Conservation (phyloP, 2,329 filamentous ascomycete genomes). For the Talaromyces sp. region DNA sequence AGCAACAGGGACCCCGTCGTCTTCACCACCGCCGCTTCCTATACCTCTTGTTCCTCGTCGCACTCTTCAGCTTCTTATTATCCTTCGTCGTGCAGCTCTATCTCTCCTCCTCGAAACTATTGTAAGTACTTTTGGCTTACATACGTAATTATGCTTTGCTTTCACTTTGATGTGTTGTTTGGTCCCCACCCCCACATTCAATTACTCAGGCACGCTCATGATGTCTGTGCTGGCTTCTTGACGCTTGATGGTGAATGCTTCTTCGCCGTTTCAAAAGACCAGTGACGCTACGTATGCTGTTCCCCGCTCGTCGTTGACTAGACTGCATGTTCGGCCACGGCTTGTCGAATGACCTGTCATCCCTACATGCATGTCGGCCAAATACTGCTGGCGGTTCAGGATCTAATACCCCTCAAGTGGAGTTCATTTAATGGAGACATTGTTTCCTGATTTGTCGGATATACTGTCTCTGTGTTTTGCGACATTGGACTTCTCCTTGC, state of each 20-base stretch:
- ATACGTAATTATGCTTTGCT: neutral
- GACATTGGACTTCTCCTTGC: neutral
- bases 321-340: constrained; percentile 1
- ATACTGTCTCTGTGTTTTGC: neutral
- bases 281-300: neutral
- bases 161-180: neutral
- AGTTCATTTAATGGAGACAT: neutral
- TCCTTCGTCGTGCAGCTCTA: constrained; percentile 16
- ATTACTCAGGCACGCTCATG: neutral
- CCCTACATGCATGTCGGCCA: constrained; percentile 5
- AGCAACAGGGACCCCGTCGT: neutral
- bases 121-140: constrained; percentile 7
- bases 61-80: constrained; percentile 13
- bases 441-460: neutral
- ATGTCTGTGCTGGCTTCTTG: neutral
- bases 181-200: neutral
- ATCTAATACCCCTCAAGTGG: constrained; percentile 5
- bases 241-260: neutral
- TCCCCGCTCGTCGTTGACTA: neutral
- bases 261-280: neutral
- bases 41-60: constrained; percentile 13
- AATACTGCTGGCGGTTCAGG: neutral
- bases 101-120: constrained; percentile 13
- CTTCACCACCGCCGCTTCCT: constrained; percentile 4
- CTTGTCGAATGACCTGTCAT: constrained; percentile 2